Evolutionary conservation across 2,329 filamentous ascomycete genomes (phyloP).

Genomic region (Thermothelomyces thermophilus): DNA sequence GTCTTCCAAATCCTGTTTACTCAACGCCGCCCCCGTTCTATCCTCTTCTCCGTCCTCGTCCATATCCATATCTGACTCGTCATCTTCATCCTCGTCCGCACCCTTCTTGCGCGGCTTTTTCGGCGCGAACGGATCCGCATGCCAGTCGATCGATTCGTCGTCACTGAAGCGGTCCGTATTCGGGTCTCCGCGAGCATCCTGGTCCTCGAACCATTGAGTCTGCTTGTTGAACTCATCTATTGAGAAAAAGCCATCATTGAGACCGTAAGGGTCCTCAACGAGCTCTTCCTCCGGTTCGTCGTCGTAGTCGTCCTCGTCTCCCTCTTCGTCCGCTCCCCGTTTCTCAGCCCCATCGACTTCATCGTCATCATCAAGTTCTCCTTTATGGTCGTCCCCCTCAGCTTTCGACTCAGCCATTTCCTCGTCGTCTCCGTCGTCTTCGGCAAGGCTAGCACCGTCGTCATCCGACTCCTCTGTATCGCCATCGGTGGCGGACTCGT

Average conservation of each 20-base stretch:
- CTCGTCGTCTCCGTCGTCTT: constrained; percentile 20
- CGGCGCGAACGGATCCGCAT: constrained; percentile 62
- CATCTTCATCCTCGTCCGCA: constrained; percentile 30
- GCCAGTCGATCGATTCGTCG: constrained; percentile 85
- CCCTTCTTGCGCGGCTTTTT: constrained; percentile 24
- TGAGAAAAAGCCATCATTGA: constrained; percentile 97
- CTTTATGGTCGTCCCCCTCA: constrained; percentile 30
- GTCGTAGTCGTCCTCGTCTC: constrained; percentile 40
- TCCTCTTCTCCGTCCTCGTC: constrained; percentile 50
- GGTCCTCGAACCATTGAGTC: constrained; percentile 80
- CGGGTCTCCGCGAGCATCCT: constrained; percentile 70
- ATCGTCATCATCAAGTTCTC: constrained; percentile 32
- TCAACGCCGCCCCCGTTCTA: constrained; percentile 78
- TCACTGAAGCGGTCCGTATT: constrained; percentile 70
- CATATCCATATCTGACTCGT: constrained; percentile 25
- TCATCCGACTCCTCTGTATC: constrained; percentile 7
- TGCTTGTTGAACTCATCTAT: constrained; percentile 97
- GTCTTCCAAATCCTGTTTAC: constrained; percentile 66
- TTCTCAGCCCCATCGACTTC: constrained; percentile 34
- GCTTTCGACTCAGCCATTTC: constrained; percentile 39
- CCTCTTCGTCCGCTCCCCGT: constrained; percentile 32
- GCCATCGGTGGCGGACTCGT: constrained; percentile 15
- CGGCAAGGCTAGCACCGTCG: constrained; percentile 25
- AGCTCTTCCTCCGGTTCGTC: constrained; percentile 48
- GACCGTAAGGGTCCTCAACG: constrained; percentile 67